Base-by-base conservation (phyloP, 2,329 filamentous ascomycete genomes). In the Lachnellula subtilissima region DNA sequence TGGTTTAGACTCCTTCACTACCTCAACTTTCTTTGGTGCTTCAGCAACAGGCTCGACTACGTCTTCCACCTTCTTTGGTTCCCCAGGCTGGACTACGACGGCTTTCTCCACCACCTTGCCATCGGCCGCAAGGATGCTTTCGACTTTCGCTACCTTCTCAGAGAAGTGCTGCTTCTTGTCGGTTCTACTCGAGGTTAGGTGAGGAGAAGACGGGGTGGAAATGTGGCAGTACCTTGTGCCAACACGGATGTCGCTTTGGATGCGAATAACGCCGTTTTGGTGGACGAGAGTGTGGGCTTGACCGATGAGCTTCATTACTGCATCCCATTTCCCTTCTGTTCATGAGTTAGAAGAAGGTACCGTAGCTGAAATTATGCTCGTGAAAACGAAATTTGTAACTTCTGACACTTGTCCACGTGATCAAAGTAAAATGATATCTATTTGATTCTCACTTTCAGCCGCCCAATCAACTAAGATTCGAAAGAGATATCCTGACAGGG, bases 291-390 rank as follows among this genome's bases (percentile, higher is more conserved):
- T 80, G 74, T 96, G 91, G 3, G 89, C 89, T 74, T 93, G 89
- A n/a, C 91, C 91, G 63, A 96, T 88, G 28, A 92, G 80, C 54
- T 76, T 78, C 80, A 96, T 91, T 56, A 96, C 91, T 35, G 88
- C 83, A 62, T 95, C 89, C 93, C 94, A 97, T 42, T 85, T 81
- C 2, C 93, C 94, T 76, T 97, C 93, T 96, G 64, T 60, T n/a
- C 1, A 19, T 17, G 36, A 52, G 45, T 51, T 52, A 61, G 48
- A 52, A 49, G 19, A 19, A 1, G 2, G 19, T 39, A 54, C 5
- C 8, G 7, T 28, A 28, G 25, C 7, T 28, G 6, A 28, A 8
- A 8, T 8, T 28, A 8, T 2, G 5, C 25, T 22, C 3, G 25
- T 28, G 6, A 9, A 8, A 28, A 28, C 25, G 7, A 28, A 28